Base-by-base conservation (phyloP, 2,329 filamentous ascomycete genomes). In the Ophiocordyceps unilateralis region DNA sequence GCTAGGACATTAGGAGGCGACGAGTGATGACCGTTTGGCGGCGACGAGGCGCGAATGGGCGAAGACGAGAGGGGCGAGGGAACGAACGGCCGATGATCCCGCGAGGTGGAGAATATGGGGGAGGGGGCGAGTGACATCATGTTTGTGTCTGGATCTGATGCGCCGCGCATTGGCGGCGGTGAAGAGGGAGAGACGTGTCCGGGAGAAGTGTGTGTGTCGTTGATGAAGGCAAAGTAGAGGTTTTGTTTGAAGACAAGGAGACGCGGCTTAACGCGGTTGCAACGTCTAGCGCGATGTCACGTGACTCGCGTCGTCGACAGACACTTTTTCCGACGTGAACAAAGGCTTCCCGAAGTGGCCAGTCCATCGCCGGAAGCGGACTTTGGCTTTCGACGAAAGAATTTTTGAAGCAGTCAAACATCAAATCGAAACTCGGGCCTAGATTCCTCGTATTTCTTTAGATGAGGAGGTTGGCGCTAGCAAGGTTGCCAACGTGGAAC, bases 11-110 rank as follows among this genome's bases (percentile, higher is more conserved):
- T 73, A 2, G 73, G 76, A 3, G 74, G 78, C 3, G 74, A 74
- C n/a, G 32, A 36, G 17, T 36, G 17, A 20, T 36, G 32, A 10
- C n/a, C 32, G 17, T 36, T 19, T 3, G 32, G 58, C 11, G 63
- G 60, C 12, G 70, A 68, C 5, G 68, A 64, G 17, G 67, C 64
- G 50, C 72, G 70, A 42, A 75, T 57, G 12, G 74, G 73, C 3
- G 73, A 76, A 2, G 74, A 78, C 3, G 74, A 74, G 4, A 76
- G 68, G 6, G 72, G 74, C 40, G 74, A 78, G 1, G 74, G 59
- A 24, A 67, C 58, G 30, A 58, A 47, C 2, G 74, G 73, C 15
- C 64, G 64, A 55, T 68, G 56, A 41, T 65, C 58, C 56, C 66
- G 68, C 26, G 59, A 54, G 44, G 60, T 56, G 41, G 62, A 60